Base-by-base conservation (phyloP, 2,329 filamentous ascomycete genomes). In the Pseudocercospora eumusae region DNA sequence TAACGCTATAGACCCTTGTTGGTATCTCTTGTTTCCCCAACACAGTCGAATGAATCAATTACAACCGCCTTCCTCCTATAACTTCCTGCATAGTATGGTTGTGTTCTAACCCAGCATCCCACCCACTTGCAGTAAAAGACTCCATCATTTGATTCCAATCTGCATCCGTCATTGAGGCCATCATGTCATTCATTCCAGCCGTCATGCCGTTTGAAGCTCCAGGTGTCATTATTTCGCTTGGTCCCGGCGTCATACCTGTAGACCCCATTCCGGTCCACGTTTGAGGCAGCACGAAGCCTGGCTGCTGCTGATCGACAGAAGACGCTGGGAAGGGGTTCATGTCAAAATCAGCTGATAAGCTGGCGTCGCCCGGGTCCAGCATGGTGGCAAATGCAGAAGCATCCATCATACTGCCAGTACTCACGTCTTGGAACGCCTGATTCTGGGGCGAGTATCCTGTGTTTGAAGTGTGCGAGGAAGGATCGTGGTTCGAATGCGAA, bases 91-190 rank as follows among this genome's bases (percentile, higher is more conserved):
- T 44, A 11, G 20, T 57, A 13, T 21, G n/a, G 40, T 27, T 47
- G 21, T 57, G 55, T 28, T 63, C 64, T 56, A 69, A 36, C 6
- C 65, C 65, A 15, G 61, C 62, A 31, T 68, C 67, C 66, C 67
- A 68, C 6, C 59, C 62, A 42, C 57, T 47, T 52, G 27, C 57
- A 7, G 63, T 53, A 50, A 74, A 66, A 20, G 58, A 65, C 20
- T 72, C 67, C 57, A 74, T 56, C 63, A 74, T 65, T 28, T 64
- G 64, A 49, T 67, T 70, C 71, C 71, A 74, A 21, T 74, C 72
- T 40, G 64, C 69, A 56, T 74, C 72, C 7, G 64, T 67, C 69
- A 74, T 68, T 9, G 62, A 63, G 31, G 59, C 60, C 69, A 73
- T 70, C 58, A 70, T 64, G 9, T 72, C 69, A 50, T 58, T 64